Base-by-base conservation (phyloP, 257 asterid genomes). In the Solanum pennellii region DNA sequence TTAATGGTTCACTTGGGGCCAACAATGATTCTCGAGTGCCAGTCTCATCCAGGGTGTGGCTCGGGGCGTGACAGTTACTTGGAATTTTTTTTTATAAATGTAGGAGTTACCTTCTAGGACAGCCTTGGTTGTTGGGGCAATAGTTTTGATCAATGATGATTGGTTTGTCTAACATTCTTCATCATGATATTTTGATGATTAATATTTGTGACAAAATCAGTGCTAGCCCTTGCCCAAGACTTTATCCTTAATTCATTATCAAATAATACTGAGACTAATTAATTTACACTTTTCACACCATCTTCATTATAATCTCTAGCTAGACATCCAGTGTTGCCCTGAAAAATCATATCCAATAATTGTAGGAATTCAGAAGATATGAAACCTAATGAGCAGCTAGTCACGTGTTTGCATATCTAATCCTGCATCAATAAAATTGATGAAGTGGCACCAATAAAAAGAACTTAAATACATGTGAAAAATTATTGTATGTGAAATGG, bases 121-220 rank as follows among this genome's bases (percentile, higher is more conserved):
- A 93, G 4, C 91, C 93, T 79, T 88, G 82, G 47, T 93, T n/a
- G n/a, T n/a, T 41, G 5, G 95, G 95, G 84, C 95, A 94, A 56
- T 93, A 93, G 31, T 94, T 93, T 56, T 94, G 96, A 90, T 94
- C 95, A 41, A 94, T 93, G 86, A 93, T 90, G 21, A 94, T 93
- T 39, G 96, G 98, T 27, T 94, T 93, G 52, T 90, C 92, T n/a
- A 33, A 94, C 95, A 39, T 91, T 89, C 76, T 73, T 91, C 95
- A 94, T 92, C 20, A 92, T 29, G 1, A 94, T 90, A 77, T 93
- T 92, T 45, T 87, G 88, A 75, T 74, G 93, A 13, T 68, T 92
- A 25, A 94, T 82, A 35, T 94, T 92, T n/a, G 87, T 91, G 7
- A 92, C 98, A 83, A 86, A 94, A 23, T 94, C 93, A 15, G 88